Percentiles rank a stretch among this genome's conserved stretches.
phyloP scores from a whole-genome alignment of 176 grass and related monocot species.

The Dactylis glomerata region DNA sequence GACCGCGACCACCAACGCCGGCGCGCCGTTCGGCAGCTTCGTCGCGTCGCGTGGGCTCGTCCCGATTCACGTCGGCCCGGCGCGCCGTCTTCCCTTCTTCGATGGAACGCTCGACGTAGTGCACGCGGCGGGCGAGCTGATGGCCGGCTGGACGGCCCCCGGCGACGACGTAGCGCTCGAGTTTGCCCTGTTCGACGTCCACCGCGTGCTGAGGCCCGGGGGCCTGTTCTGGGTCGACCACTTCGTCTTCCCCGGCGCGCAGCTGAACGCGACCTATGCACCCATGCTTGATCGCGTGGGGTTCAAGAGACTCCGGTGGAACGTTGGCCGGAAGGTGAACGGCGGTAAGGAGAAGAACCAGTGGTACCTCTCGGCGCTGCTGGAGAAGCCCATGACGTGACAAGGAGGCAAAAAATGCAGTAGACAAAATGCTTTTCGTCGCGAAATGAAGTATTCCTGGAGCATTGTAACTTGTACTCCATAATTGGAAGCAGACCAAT shows the following conservation, averaged over 20 bases:
- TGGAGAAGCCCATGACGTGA: constrained; percentile 48
- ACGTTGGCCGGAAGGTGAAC: constrained; percentile 42
- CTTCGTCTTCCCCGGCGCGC: constrained; percentile 35
- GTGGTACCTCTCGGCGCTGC: constrained; percentile 54
- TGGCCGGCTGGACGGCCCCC: constrained; percentile 5
- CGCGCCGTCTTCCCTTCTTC: constrained; percentile 64
- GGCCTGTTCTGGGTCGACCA: constrained; percentile 58
- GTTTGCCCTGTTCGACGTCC: constrained; percentile 61
- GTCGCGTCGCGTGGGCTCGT: constrained; percentile 52
- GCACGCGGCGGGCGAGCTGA: constrained; percentile 50
- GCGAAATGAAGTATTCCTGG: background rate
- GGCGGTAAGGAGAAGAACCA: constrained; percentile 30
- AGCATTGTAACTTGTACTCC: background rate
- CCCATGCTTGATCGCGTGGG: constrained; percentile 38
- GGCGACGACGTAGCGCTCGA: constrained; percentile 46
- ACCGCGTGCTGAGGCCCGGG: constrained; percentile 64
- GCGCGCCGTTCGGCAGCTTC: constrained; percentile 57
- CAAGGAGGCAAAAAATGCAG: background rate
- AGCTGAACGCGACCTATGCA: constrained; percentile 40
- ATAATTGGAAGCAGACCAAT: background rate
- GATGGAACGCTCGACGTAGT: constrained; percentile 66
- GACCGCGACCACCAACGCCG: constrained; percentile 43
- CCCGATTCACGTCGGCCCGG: constrained; percentile 43
- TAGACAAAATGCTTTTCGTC: background rate
- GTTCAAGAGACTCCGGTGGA: constrained; percentile 42